Evolutionary conservation across 306 rosid genomes (phyloP).

Genomic region (Rubus parviflorus): DNA sequence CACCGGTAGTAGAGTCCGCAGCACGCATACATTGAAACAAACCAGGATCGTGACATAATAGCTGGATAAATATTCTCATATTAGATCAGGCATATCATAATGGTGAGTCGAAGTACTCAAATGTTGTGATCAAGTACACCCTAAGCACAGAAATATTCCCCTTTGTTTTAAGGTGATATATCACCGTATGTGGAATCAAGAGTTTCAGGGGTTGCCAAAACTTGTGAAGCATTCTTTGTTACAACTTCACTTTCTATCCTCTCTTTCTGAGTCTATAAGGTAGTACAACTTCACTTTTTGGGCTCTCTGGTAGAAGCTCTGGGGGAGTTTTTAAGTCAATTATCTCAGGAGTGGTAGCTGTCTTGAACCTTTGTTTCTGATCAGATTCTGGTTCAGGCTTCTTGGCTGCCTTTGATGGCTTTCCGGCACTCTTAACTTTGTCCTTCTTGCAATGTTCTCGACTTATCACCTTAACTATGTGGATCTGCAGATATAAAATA

Average conservation of each 20-base stretch:
- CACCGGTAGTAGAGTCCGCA: too few relatives aligned
- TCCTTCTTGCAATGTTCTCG: constrained; percentile 23
- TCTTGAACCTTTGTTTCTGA: constrained; percentile 16
- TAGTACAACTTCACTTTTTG: neutral
- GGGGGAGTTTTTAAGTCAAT: constrained; percentile 29
- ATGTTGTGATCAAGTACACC: neutral
- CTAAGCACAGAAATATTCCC: neutral
- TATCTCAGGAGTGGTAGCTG: constrained; percentile 17
- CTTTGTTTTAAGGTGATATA: neutral
- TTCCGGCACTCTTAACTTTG: constrained; percentile 27
- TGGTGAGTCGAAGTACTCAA: too few relatives aligned
- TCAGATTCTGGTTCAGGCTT: constrained; percentile 18
- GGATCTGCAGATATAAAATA: constrained; percentile 40
- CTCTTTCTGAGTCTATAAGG: neutral
- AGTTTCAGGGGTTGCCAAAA: neutral
- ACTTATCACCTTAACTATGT: constrained; percentile 42
- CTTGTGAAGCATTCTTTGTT: neutral
- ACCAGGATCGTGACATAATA: too few relatives aligned
- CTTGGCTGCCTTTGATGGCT: constrained; percentile 20
- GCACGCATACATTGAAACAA: too few relatives aligned
- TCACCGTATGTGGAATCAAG: neutral
- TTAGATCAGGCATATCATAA: neutral
- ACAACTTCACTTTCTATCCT: neutral
- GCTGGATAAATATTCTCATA: neutral
- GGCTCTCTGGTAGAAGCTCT: neutral